Evolutionary conservation across 2,329 filamentous ascomycete species (phyloP).

Genomic region (Penicillium fuscoglaucum): DNA sequence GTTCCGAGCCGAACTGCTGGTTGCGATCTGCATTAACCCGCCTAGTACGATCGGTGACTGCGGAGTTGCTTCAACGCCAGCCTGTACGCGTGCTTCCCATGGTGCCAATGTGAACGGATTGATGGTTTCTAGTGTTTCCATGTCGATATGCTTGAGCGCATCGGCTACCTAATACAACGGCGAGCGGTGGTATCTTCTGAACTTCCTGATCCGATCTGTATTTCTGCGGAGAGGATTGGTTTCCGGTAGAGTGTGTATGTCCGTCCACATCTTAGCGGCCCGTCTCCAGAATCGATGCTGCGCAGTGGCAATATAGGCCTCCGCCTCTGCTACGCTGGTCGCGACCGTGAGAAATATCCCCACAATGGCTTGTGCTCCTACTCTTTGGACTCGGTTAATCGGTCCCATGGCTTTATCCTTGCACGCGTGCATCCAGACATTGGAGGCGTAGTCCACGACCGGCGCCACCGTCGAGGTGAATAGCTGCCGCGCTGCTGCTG

Average conservation of each 20-base stretch:
- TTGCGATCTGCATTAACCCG: no score
- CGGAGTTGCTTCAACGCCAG: no score
- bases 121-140: no score
- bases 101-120: no score
- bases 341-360: constrained; percentile 23
- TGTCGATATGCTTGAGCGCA: no score
- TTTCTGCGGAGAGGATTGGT: constrained; percentile 13
- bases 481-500: constrained; percentile 19
- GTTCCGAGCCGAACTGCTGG: no score
- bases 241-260: constrained; percentile 12
- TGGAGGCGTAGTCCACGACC: constrained; percentile 28
- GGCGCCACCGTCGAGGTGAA: constrained; percentile 23
- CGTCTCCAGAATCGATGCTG: constrained; percentile 17
- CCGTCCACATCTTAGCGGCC: constrained; percentile 18
- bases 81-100: no score
- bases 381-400: constrained; percentile 24
- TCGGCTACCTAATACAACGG: no score
- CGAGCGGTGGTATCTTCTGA: no score
- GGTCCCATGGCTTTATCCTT: constrained; percentile 10
- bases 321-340: constrained; percentile 23
- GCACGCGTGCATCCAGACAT: constrained; percentile 25
- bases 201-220: no score
- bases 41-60: no score
- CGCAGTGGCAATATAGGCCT: constrained; percentile 19
- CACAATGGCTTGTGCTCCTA: constrained; percentile 25